Percentiles rank a stretch among this genome's conserved stretches.
These are phyloP conservation scores for Crepidotus variabilis DNA, from an alignment of 768 basidiomycete genomes.

Conservation along the genomic window DNA sequence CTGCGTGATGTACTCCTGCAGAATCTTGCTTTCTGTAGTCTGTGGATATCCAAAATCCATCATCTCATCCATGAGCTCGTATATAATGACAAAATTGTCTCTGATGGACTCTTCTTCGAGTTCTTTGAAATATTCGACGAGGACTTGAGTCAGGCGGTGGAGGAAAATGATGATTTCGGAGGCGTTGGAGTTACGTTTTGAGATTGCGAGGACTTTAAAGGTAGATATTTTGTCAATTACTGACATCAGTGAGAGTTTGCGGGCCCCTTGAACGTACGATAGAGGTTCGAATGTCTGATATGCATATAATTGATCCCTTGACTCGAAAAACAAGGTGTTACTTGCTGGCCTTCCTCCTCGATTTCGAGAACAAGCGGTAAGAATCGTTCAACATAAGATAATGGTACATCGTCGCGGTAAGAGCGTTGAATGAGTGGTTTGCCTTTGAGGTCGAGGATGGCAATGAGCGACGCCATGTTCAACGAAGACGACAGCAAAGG, in stretches of 20 bases:
- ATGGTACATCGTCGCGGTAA: slow-evolving; percentile 92
- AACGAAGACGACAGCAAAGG: neutral
- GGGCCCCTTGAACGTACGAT: slow-evolving; percentile 56
- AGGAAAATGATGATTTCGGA: slow-evolving; percentile 96
- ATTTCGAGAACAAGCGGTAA: slow-evolving; percentile 90
- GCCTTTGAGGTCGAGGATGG: slow-evolving; percentile 97
- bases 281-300: slow-evolving; percentile 96
- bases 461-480: slow-evolving; percentile 65
- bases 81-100: slow-evolving; percentile 99
- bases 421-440: slow-evolving; percentile 96
- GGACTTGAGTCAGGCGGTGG: slow-evolving; percentile 87
- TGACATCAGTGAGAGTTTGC: neutral
- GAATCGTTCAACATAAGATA: slow-evolving; percentile 89
- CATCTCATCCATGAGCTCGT: slow-evolving; percentile 99
- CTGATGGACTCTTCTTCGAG: slow-evolving; percentile 98
- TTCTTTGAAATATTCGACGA: slow-evolving; percentile 99
- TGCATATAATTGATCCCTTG: slow-evolving; percentile 99
- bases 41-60: slow-evolving; percentile 99
- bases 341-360: slow-evolving; percentile 95
- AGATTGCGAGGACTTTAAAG: slow-evolving; percentile 81
- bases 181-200: slow-evolving; percentile 93
- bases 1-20: slow-evolving; percentile 99
- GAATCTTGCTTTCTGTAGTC: slow-evolving; percentile 98
- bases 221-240: neutral
- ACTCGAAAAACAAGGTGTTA: slow-evolving; percentile 93